Conservation (phyloP, 1,139 yeast genomes). For the Hyphopichia khmerensis region DNA sequence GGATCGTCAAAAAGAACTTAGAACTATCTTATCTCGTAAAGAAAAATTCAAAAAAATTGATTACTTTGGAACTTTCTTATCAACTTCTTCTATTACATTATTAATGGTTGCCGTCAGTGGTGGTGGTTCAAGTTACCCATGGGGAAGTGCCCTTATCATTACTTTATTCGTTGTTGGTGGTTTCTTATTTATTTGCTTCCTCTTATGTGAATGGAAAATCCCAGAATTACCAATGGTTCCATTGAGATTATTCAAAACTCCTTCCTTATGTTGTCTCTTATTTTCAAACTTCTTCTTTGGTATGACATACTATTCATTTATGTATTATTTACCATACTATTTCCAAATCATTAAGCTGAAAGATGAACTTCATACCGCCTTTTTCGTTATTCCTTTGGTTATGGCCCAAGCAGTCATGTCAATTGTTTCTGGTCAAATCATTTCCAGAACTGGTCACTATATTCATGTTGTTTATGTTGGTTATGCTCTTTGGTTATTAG, state of each 20-base stretch:
- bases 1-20: conserved; percentile 13
- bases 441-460: conserved; percentile 43
- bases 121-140: conserved; percentile 53
- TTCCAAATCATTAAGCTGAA: conserved; percentile 49
- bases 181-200: conserved; percentile 34
- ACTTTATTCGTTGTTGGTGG: conserved; percentile 49
- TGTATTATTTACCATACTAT: conserved; percentile 51
- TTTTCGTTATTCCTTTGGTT: conserved; percentile 43
- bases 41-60: conserved; percentile 46
- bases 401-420: conserved; percentile 40
- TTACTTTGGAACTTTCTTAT: conserved; percentile 45
- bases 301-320: conserved; percentile 42
- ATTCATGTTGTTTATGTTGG: conserved; percentile 42
- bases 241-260: conserved; percentile 40
- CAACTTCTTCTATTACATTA: conserved; percentile 44
- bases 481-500: conserved; percentile 42
- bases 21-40: conserved; percentile 21
- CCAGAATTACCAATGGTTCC: conserved; percentile 59
- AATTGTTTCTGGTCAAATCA: conserved; percentile 42
- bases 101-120: conserved; percentile 52
- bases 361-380: conserved; percentile 36
- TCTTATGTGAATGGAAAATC: conserved; percentile 48
- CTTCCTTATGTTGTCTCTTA: conserved; percentile 41
- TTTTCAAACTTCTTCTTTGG: conserved; percentile 50
- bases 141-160: conserved; percentile 53